A percentile compares a stretch with the other conserved stretches of the same genome.
phyloP scores from a whole-genome alignment of 2,329 filamentous ascomycete species.

The Dactylellina leptospora region DNA sequence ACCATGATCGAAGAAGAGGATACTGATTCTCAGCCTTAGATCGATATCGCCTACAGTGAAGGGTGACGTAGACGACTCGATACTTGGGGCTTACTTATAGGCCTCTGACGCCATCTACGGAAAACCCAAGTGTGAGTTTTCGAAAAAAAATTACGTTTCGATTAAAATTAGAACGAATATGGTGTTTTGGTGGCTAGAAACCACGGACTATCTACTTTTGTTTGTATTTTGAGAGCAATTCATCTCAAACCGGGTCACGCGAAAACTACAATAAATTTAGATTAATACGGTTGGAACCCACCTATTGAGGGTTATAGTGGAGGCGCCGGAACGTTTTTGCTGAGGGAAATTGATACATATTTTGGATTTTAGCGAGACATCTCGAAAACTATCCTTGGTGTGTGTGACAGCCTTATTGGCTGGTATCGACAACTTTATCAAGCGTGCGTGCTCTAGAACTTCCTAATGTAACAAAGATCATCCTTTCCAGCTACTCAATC shows the following conservation, averaged over 20 bases:
- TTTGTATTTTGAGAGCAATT: slow-evolving; percentile 40
- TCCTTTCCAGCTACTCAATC: too few species aligned
- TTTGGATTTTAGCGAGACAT: slow-evolving; percentile 9
- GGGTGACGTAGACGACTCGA: slow-evolving; percentile 20
- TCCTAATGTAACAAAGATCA: slow-evolving; percentile 25
- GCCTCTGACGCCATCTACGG: slow-evolving; percentile 24
- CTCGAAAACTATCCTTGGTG: not conserved
- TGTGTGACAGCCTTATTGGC: slow-evolving; percentile 12
- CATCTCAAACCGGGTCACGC: slow-evolving; percentile 37
- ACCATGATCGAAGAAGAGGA: slow-evolving; percentile 3
- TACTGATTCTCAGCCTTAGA: slow-evolving; percentile 9
- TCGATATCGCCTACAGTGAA: slow-evolving; percentile 29
- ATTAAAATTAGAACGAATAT: slow-evolving; percentile 9
- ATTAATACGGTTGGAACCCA: slow-evolving; percentile 4
- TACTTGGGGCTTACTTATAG: slow-evolving; percentile 40
- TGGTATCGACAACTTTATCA: not conserved
- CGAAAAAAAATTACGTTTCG: slow-evolving; percentile 12
- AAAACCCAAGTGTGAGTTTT: slow-evolving; percentile 7
- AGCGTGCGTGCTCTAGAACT: not conserved
- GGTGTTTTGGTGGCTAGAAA: slow-evolving; percentile 5
- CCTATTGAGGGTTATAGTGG: not conserved
- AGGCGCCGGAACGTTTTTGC: not conserved
- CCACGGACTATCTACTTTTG: not conserved
- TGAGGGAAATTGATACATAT: slow-evolving; percentile 51
- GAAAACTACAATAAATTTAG: slow-evolving; percentile 24